Conservation (phyloP, 345 rosid species). For the Hibiscus mutabilis region DNA sequence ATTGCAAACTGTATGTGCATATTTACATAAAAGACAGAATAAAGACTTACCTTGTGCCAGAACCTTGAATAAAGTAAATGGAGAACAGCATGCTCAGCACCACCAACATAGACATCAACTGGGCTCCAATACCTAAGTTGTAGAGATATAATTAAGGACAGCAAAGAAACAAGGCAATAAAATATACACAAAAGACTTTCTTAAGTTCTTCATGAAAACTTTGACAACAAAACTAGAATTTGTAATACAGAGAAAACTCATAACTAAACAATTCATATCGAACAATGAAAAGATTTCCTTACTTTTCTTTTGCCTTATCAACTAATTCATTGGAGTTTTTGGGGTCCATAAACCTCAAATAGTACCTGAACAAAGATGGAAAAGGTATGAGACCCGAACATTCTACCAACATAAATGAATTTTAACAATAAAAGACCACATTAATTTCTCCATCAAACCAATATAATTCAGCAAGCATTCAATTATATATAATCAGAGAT, state of each 20-base stretch:
- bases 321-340: slow-evolving; percentile 64
- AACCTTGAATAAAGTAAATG: slow-evolving; percentile 89
- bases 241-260: not conserved
- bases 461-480: not conserved
- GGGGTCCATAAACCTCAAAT: slow-evolving; percentile 95
- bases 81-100: slow-evolving; percentile 98
- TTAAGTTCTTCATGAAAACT: not conserved
- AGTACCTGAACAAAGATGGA: slow-evolving; percentile 56
- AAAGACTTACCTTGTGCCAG: slow-evolving; percentile 81
- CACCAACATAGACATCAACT: slow-evolving; percentile 91
- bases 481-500: not conserved
- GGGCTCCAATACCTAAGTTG: slow-evolving; percentile 84
- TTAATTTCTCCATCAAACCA: not conserved
- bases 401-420: not conserved
- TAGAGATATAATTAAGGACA: slow-evolving; percentile 5
- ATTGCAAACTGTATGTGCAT: not conserved
- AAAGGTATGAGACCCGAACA: slow-evolving; percentile 9
- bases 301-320: slow-evolving; percentile 74
- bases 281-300: slow-evolving; percentile 22
- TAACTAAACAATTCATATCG: not conserved
- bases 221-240: not conserved
- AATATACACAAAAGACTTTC: not conserved
- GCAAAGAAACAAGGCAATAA: not conserved
- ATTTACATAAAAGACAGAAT: not conserved
- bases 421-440: not conserved